Evolutionary conservation across 129 eudicot genomes (phyloP).

Genomic region (Calendula officinalis): DNA sequence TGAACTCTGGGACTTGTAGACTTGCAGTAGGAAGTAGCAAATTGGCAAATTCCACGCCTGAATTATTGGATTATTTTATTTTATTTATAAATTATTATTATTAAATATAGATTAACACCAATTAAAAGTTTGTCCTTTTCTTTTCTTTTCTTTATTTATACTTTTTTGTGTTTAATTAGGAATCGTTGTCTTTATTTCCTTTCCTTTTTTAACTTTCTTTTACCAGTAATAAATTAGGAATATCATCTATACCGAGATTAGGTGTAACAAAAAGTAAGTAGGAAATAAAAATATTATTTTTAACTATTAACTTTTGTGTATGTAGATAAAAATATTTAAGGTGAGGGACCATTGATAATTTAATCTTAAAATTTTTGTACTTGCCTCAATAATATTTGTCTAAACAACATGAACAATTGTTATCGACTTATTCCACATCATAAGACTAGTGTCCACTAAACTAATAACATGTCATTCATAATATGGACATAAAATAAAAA

Average conservation of each 20-base stretch:
- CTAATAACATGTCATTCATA: neutral
- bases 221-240: too few relatives aligned
- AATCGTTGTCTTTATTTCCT: too few relatives aligned
- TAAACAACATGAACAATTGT: too few relatives aligned
- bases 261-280: too few relatives aligned
- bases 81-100: neutral
- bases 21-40: neutral
- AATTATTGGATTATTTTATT: slow-evolving; percentile 5
- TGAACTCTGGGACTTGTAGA: neutral
- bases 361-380: neutral
- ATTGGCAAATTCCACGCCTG: slow-evolving; percentile 15
- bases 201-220: too few relatives aligned
- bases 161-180: too few relatives aligned
- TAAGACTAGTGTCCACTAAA: neutral
- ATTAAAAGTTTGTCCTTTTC: neutral
- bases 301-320: too few relatives aligned
- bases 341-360: neutral
- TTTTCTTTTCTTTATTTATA: too few relatives aligned
- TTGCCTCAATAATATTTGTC: too few relatives aligned
- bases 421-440: neutral
- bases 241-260: too few relatives aligned
- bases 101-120: neutral
- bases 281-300: too few relatives aligned
- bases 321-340: too few relatives aligned
- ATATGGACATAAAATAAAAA: neutral